phyloP scores from a whole-genome alignment of 495 filamentous ascomycete genomes.

The Penicillium atrosanguineum region DNA sequence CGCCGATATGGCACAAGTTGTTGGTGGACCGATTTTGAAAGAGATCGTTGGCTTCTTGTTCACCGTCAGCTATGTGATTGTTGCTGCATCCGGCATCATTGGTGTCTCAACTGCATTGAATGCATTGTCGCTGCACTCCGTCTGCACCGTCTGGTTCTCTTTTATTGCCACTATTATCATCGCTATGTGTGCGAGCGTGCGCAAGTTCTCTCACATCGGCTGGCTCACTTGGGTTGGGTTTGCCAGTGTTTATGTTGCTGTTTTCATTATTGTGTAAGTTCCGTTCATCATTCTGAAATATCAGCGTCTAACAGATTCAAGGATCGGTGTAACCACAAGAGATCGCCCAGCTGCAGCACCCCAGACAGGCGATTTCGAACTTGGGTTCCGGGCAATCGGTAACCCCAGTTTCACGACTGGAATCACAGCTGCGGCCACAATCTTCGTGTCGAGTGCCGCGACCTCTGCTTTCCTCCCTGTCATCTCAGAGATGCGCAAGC shows the following conservation, averaged over 20 bases:
- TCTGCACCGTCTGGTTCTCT: slow-evolving; percentile 47
- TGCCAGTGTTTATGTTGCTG: slow-evolving; percentile 40
- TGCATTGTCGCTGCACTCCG: slow-evolving; percentile 44
- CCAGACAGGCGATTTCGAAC: slow-evolving; percentile 35
- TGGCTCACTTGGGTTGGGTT: slow-evolving; percentile 50
- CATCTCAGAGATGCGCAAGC: slow-evolving; percentile 72
- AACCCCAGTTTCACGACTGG: slow-evolving; percentile 35
- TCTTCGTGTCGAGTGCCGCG: slow-evolving; percentile 50
- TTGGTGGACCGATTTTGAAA: slow-evolving; percentile 54
- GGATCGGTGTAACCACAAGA: slow-evolving; percentile 40
- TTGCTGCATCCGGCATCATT: slow-evolving; percentile 47
- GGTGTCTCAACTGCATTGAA: slow-evolving; percentile 51
- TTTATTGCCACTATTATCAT: slow-evolving; percentile 61
- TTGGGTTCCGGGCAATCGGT: slow-evolving; percentile 43
- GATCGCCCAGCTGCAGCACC: slow-evolving; percentile 40
- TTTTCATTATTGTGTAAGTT: slow-evolving; percentile 49
- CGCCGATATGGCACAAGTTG: slow-evolving; percentile 65
- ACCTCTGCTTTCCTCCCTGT: slow-evolving; percentile 70
- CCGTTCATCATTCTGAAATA: neutral
- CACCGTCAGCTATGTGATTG: slow-evolving; percentile 47
- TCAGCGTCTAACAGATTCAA: slow-evolving; percentile 10
- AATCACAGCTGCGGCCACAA: slow-evolving; percentile 39
- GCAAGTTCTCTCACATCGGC: slow-evolving; percentile 41
- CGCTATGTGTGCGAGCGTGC: slow-evolving; percentile 43
- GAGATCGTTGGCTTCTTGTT: slow-evolving; percentile 45